phyloP scores from a whole-genome alignment of 495 filamentous ascomycete species.

The Daldinia grandis region DNA sequence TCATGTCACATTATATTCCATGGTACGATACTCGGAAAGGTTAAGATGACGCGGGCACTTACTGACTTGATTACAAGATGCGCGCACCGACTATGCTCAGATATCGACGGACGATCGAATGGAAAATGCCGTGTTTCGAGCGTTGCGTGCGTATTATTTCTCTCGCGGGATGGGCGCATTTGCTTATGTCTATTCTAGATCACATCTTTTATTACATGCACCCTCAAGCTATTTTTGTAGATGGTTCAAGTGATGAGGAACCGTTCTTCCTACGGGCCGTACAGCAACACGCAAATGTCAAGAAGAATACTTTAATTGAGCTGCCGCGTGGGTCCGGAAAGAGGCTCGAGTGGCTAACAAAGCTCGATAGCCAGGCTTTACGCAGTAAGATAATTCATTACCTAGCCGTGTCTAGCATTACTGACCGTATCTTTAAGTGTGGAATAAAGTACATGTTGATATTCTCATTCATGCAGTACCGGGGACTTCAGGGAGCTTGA shows the following conservation, averaged over 20 bases:
- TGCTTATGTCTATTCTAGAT: constrained; percentile 41
- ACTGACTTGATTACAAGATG: constrained; percentile 54
- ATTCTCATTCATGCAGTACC: constrained; percentile 78
- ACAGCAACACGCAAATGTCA: constrained; percentile 52
- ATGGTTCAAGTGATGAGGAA: constrained; percentile 60
- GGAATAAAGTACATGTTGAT: constrained; percentile 77
- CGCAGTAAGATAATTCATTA: constrained; percentile 57
- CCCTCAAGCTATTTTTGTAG: constrained; percentile 64
- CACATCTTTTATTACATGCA: constrained; percentile 65
- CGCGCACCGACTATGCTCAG: constrained; percentile 59
- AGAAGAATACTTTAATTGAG: constrained; percentile 66
- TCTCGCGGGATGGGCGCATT: background rate
- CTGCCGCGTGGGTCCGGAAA: constrained; percentile 67
- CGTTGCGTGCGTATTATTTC: constrained; percentile 48
- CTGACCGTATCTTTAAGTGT: constrained; percentile 60
- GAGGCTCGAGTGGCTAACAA: constrained; percentile 76
- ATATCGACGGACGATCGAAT: constrained; percentile 63
- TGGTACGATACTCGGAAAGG: constrained; percentile 45
- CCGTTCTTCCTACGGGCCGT: constrained; percentile 63
- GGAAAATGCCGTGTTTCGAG: constrained; percentile 50
- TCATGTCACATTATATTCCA: constrained; percentile 66
- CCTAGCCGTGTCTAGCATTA: background rate
- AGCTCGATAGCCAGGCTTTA: constrained; percentile 75
- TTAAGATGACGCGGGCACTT: background rate
- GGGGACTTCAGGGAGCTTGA: constrained; percentile 73